Base-by-base conservation (phyloP, 495 filamentous ascomycete species). In the Hypoxylon intermedium region DNA sequence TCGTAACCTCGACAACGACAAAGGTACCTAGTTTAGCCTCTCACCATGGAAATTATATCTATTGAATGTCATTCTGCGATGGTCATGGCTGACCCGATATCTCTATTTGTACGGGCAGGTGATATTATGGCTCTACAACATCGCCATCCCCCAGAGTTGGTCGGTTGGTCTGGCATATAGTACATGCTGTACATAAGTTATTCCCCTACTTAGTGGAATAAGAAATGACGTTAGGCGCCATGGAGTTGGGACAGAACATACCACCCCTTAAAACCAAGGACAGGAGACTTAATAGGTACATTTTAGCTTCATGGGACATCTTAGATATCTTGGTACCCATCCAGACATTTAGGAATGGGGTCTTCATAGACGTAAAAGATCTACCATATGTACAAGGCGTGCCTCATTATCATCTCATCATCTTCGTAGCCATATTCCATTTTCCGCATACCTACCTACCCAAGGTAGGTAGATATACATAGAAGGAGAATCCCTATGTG, bases 171-270 rank as follows among this genome's bases (percentile, higher is more conserved):
- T n/a, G n/a, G n/a, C n/a, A n/a, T n/a, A n/a, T n/a, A 13, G 6
- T 38, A 7, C 41, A 52, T 52, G 23, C 44, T 43, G 53, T 37
- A 46, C 60, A 45, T 53, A 46, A 47, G 15, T 42, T 52, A 57
- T 33, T 52, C 16, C 40, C 52, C 59, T 57, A 57, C 33, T 5
- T 36, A 42, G 13, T 12, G 0, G 5, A 20, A 2, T 1, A 36
- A 13, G 28, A 13, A 48, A 64, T 56, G 54, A 65, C 61, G 50
- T 65, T n/a, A n/a, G n/a, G n/a, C n/a, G n/a, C n/a, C n/a, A n/a
- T 41, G 13, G 36, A 36, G 20, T 43, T 55, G 45, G 61, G 54
- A 53, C 30, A 18, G 21, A 24, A n/a, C n/a, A n/a, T n/a, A n/a
- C n/a, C n/a, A n/a, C n/a, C n/a, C n/a, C n/a, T n/a, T n/a, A n/a